Evolutionary conservation across 78 protist genomes (phyloP), one percentile per base, ranked within the genome.

Genomic region (Planoprotostelium fungivorum): DNA sequence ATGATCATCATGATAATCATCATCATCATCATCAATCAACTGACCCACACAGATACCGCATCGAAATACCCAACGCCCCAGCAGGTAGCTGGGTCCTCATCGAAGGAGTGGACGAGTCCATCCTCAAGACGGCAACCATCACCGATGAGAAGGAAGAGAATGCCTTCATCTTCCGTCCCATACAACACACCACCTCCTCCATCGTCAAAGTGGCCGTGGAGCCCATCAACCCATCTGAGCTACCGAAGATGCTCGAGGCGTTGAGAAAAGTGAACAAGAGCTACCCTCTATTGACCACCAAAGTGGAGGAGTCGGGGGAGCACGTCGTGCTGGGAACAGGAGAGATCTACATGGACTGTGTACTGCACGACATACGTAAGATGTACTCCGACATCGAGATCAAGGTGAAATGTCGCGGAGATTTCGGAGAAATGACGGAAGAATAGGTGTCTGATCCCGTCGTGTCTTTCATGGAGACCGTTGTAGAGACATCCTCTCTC

Each of bases 291-390:
- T 87, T 92, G 28, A 0, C 31, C 10, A 95, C 99, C 73, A 88
- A 94, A 85, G 99, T 96, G 28, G 99, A 98, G 63, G 99, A 99
- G 92, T 91, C 97, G 0, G 99, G 99, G 34, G 99, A 98, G 96
- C 99, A 98, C 89, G 86, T 96, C 10, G 73, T 99, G 36, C 0
- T 96, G 1, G 99, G 99, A 34, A 97, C 99, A 0, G 99, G 99
- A 29, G 99, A 99, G 94, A 91, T 99, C 35, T 97, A 97, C 95
- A 38, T 99, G 31, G 99, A 99, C 89, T 97, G 98, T 87, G 96
- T 94, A 38, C 63, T 99, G 94, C 99, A 98, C 90, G 99, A 99
- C 87, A 92, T 99, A 36, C 88, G 99, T 1, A 34, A 93, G 35
- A 63, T 95, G 94, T 97, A 91, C 34, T 37, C 97, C 0, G 96